A percentile compares a stretch with the other conserved stretches of the same genome.
phyloP scores from a whole-genome alignment of 306 rosid genomes.

The Carpinus fangiana region DNA sequence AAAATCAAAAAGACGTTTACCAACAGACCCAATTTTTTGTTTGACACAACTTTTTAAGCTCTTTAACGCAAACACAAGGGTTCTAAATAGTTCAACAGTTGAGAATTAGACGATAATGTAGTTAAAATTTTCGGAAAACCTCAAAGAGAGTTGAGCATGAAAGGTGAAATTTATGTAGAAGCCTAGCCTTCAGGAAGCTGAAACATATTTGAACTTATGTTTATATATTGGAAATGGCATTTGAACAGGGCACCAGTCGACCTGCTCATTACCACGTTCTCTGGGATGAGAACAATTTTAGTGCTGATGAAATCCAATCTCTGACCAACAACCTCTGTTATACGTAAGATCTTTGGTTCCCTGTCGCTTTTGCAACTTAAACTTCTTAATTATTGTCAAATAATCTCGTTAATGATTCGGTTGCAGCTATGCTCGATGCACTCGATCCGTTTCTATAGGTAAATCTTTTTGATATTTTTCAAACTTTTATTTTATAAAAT shows the following conservation, averaged over 20 bases:
- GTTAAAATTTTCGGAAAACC: no score
- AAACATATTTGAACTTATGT: neutral
- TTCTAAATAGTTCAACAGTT: no score
- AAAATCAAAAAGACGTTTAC: no score
- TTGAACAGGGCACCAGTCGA: slow-evolving; percentile 58
- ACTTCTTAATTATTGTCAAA: slow-evolving; percentile 19
- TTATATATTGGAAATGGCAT: neutral
- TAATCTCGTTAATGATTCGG: slow-evolving; percentile 20
- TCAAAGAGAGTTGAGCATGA: no score
- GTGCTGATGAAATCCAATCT: slow-evolving; percentile 73
- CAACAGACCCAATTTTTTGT: no score
- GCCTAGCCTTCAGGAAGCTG: neutral
- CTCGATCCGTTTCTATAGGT: slow-evolving; percentile 71
- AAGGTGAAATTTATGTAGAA: no score
- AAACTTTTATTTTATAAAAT: no score
- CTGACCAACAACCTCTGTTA: slow-evolving; percentile 78
- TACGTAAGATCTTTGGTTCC: slow-evolving; percentile 45
- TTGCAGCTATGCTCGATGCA: slow-evolving; percentile 65
- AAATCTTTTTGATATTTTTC: slow-evolving; percentile 2
- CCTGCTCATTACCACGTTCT: slow-evolving; percentile 76
- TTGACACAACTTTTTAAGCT: no score
- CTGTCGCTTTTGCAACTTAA: slow-evolving; percentile 1
- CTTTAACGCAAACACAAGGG: no score
- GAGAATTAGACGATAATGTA: no score
- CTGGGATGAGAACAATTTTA: slow-evolving; percentile 83